These are phyloP conservation scores for Dispira simplex DNA, from an alignment of 192 early-diverging fungal species.

Conservation along the genomic window DNA sequence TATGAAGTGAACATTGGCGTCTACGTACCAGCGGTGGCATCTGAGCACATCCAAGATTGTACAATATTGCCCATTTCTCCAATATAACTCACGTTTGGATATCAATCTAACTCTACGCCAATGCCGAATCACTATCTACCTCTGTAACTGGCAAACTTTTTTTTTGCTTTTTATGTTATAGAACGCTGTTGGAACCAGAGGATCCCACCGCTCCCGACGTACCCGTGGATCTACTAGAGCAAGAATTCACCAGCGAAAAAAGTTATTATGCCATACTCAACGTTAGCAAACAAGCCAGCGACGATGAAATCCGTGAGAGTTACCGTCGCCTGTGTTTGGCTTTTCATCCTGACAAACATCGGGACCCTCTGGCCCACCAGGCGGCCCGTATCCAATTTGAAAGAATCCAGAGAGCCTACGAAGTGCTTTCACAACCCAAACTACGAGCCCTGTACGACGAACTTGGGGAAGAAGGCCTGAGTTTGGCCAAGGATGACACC, in stretches of 20 bases:
- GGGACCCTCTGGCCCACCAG: constrained; percentile 33
- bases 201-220: constrained; percentile 3
- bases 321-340: constrained; percentile 54
- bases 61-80: no score
- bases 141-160: no score
- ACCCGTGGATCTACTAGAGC: not conserved
- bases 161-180: not conserved
- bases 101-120: no score
- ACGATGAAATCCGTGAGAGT: constrained; percentile 55
- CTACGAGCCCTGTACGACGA: constrained; percentile 79
- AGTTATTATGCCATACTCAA: constrained; percentile 3
- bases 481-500: constrained; percentile 22
- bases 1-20: no score
- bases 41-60: no score
- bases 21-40: no score
- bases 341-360: constrained; percentile 72
- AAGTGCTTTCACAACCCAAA: constrained; percentile 68
- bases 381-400: constrained; percentile 63
- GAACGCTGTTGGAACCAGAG: constrained; percentile 1
- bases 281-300: constrained; percentile 25
- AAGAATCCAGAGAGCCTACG: constrained; percentile 60
- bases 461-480: constrained; percentile 81
- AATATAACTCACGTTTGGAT: no score
- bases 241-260: not conserved
- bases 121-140: no score